Evolutionary conservation across 768 basidiomycete species (phyloP).

Genomic region (Auriscalpium orientale): DNA sequence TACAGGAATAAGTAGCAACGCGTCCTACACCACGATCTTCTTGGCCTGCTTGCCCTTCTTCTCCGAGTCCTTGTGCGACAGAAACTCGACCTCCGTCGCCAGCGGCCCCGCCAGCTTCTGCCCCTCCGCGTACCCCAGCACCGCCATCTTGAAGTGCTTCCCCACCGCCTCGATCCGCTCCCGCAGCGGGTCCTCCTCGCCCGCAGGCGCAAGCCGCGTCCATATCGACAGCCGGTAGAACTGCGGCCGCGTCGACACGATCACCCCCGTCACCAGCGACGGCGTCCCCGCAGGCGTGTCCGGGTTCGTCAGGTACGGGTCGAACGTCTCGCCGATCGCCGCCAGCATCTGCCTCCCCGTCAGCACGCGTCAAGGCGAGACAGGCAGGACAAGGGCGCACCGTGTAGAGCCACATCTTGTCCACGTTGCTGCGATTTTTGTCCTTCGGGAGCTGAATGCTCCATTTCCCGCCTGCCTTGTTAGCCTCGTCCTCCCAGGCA

Average conservation of each 20-base stretch:
- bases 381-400: conserved; percentile 34
- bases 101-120: conserved; percentile 77
- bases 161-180: conserved; percentile 82
- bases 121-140: conserved; percentile 74
- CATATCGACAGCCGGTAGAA: conserved; percentile 98
- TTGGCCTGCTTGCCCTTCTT: conserved; percentile 82
- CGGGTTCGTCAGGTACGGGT: conserved; percentile 61
- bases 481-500: conserved; percentile 96
- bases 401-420: conserved; percentile 98
- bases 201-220: conserved; percentile 77
- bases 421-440: conserved; percentile 77
- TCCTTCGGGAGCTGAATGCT: conserved; percentile 95
- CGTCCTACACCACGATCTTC: conserved; percentile 65
- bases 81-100: conserved; percentile 90
- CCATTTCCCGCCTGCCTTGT: conserved; percentile 98
- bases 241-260: conserved; percentile 87
- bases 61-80: conserved; percentile 92
- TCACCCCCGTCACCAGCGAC: conserved; percentile 73
- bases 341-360: conserved; percentile 78
- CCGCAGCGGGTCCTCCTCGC: conserved; percentile 51
- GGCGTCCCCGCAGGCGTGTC: conserved; percentile 37
- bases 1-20: not conserved
- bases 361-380: not conserved
- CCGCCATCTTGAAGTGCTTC: conserved; percentile 83
- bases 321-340: conserved; percentile 98